Evolutionary conservation across 2,329 filamentous ascomycete genomes (phyloP).

Genomic region (Boeremia lycopersici): DNA sequence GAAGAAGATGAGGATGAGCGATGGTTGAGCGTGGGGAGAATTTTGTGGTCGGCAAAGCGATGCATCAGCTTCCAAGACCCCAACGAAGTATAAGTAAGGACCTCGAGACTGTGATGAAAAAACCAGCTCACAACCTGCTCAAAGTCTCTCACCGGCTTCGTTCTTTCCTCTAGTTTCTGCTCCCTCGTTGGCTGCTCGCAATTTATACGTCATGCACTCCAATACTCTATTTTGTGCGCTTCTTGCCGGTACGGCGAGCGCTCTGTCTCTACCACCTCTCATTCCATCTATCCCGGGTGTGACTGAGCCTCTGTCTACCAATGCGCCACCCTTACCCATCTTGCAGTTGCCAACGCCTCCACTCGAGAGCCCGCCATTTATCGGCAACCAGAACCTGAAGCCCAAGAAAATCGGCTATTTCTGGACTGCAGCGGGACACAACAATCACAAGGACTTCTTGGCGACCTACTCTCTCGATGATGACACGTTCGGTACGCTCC

Average conservation of each 20-base stretch:
- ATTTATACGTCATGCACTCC: slow-evolving; percentile 27
- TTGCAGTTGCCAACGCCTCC: slow-evolving; percentile 66
- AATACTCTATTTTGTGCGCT: slow-evolving; percentile 27
- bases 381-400: slow-evolving; percentile 58
- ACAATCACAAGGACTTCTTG: slow-evolving; percentile 64
- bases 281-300: slow-evolving; percentile 66
- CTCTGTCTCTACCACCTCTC: slow-evolving; percentile 57
- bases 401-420: slow-evolving; percentile 72
- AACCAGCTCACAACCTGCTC: slow-evolving; percentile 37
- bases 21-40: not conserved
- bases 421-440: slow-evolving; percentile 67
- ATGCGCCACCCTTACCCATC: slow-evolving; percentile 62
- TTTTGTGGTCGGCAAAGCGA: not conserved
- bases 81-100: slow-evolving; percentile 30
- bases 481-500: slow-evolving; percentile 66
- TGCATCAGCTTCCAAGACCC: not conserved
- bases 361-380: slow-evolving; percentile 60
- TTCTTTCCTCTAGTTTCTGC: slow-evolving; percentile 3
- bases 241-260: slow-evolving; percentile 26
- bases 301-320: slow-evolving; percentile 60
- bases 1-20: slow-evolving; percentile 26
- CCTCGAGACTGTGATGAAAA: slow-evolving; percentile 1
- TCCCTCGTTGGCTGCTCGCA: not conserved
- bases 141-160: slow-evolving; percentile 29
- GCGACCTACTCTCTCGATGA: slow-evolving; percentile 65